Base-by-base conservation (phyloP, 1,284 basidiomycete genomes). In the Serendipita sp. region DNA sequence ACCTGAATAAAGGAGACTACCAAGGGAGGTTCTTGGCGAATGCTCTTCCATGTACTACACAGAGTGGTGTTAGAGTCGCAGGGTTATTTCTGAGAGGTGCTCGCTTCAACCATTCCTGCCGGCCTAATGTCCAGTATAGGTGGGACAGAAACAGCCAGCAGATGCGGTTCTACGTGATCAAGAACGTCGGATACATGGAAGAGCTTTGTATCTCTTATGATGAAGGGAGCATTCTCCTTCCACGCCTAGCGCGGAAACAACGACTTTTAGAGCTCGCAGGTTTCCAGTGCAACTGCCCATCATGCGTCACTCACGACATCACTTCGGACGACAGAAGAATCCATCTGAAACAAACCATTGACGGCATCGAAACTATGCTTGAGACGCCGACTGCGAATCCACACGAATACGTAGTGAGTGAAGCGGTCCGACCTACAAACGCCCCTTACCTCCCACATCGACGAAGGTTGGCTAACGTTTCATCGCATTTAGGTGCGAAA, bases 141-240 rank as follows among this genome's bases (percentile, higher is more conserved):
- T 66, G 61, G 62, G 60, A 63, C 41, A 60, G 22, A 34, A 10
- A 26, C 10, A 42, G 53, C 22, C 49, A 64, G 13, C 10, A 5
- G 34, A 26, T 63, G 55, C 44, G 64, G n/a, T 61, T 66, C 45
- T 65, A 60, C 17, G 65, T 60, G 2, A 41, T 64, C 15, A 42
- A 32, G 5, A 55, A n/a, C 26, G 49, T 66, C 22, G 2, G 12
- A 4, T 12, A 29, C n/a, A 61, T 17, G 2, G 34, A 66, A 32
- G 64, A 65, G 49, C 26, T 65, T 63, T 53, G 60, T 44, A 67
- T 70, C 26, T 63, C 67, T 30, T 70, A 70, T 60, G n/a, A 69
- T 22, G 32, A 17, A 2, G 55, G 62, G 17, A 63, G 66, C n/a
- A 64, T 67, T 45, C 62, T 68, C 10, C 68, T 64, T 53, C 63